Conservation (phyloP, 306 rosid species). For the Astragalus glycyphyllos region DNA sequence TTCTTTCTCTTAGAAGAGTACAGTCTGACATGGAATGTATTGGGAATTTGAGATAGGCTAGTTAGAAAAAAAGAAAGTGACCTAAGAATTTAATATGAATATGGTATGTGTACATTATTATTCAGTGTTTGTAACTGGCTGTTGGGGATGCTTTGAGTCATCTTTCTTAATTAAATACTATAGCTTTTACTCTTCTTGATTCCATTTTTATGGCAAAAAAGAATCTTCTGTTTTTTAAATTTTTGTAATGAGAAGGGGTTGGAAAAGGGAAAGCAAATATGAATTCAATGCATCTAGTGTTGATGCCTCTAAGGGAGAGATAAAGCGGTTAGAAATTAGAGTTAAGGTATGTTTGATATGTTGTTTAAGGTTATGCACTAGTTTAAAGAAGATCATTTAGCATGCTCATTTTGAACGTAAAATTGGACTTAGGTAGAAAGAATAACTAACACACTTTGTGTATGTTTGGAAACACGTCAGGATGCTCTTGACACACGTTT, state of each 20-base stretch:
- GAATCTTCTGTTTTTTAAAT: no score
- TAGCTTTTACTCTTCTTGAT: conserved; percentile 42
- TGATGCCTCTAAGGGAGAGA: background rate
- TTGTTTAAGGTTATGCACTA: no score
- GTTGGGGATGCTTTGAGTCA: conserved; percentile 49
- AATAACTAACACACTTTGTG: no score
- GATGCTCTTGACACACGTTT: no score
- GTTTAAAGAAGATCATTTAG: no score
- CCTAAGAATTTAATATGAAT: conserved; percentile 38
- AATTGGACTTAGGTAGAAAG: no score
- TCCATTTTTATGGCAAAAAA: no score
- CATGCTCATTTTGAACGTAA: no score
- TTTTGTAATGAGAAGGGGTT: no score
- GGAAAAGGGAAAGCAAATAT: background rate
- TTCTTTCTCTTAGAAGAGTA: conserved; percentile 48
- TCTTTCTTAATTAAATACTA: conserved; percentile 49
- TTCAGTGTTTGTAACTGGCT: conserved; percentile 50
- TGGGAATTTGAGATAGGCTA: conserved; percentile 48
- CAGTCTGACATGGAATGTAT: conserved; percentile 49
- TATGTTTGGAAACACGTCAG: no score
- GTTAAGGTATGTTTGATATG: background rate
- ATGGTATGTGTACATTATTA: conserved; percentile 65
- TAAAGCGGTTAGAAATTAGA: background rate
- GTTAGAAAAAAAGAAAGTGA: conserved; percentile 40
- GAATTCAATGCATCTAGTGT: conserved; percentile 1